These are phyloP conservation scores for Diaporthe sp. DNA, from an alignment of 2,329 filamentous ascomycete genomes.

Conservation along the genomic window DNA sequence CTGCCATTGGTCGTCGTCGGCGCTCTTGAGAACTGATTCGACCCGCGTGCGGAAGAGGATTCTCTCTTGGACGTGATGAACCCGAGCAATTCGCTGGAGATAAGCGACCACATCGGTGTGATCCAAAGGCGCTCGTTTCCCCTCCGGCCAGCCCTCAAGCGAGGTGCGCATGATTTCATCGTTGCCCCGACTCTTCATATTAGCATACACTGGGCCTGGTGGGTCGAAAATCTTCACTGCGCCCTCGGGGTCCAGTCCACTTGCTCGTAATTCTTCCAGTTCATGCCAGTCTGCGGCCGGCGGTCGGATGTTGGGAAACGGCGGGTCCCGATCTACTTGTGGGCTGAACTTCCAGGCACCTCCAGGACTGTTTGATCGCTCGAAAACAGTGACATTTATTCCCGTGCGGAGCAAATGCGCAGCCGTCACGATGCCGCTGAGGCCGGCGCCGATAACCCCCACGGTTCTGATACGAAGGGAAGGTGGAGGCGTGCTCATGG, in stretches of 20 bases:
- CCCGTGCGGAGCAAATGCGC: neutral
- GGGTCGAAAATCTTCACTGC: neutral
- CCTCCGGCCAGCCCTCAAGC: neutral
- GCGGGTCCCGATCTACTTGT: neutral
- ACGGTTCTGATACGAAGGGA: neutral
- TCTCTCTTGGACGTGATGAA: neutral
- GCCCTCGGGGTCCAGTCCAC: neutral
- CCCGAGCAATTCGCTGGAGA: neutral
- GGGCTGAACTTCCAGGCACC: neutral
- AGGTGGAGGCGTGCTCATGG: neutral
- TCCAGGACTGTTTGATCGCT: neutral
- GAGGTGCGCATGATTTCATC: neutral
- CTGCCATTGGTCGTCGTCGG: neutral
- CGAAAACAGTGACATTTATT: neutral
- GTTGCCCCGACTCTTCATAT: slow-evolving; percentile 1
- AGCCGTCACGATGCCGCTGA: neutral
- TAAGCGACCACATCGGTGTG: neutral
- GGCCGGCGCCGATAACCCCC: neutral
- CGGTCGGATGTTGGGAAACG: neutral
- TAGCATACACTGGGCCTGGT: neutral
- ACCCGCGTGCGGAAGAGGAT: neutral
- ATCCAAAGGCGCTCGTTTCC: neutral
- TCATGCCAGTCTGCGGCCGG: neutral
- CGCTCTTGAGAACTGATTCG: neutral
- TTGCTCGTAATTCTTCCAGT: neutral